Evolutionary conservation across 1,139 yeast species (phyloP).

Genomic region (Suzukiozyma palmioleophila): DNA sequence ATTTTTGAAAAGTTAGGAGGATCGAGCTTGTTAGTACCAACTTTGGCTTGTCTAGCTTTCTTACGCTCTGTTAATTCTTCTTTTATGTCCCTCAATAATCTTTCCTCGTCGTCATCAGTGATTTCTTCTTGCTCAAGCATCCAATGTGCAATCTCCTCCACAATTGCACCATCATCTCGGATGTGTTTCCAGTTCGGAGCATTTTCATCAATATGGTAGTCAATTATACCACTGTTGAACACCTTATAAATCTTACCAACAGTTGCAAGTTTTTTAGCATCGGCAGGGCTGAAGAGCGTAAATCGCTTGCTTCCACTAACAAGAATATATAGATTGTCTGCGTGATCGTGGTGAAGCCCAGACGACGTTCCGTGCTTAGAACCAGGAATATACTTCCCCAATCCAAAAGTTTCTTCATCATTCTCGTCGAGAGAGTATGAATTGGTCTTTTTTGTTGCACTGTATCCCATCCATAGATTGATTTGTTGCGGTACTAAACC

Average conservation of each 20-base stretch:
- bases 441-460: conserved; percentile 5
- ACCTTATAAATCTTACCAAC: conserved; percentile 52
- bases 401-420: conserved; percentile 14
- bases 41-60: conserved; percentile 8
- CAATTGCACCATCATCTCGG: conserved; percentile 59
- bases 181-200: conserved; percentile 59
- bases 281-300: conserved; percentile 59
- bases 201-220: conserved; percentile 46
- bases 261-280: conserved; percentile 53
- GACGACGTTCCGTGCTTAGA: conserved; percentile 50
- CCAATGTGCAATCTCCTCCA: conserved; percentile 43
- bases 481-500: conserved; percentile 62
- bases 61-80: conserved; percentile 13
- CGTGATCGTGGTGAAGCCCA: conserved; percentile 80
- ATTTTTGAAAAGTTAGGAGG: conserved; percentile 67
- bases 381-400: conserved; percentile 52
- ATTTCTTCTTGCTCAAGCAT: conserved; percentile 14
- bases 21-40: conserved; percentile 25
- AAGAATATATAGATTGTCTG: conserved; percentile 65
- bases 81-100: conserved; percentile 11
- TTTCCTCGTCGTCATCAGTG: conserved; percentile 6
- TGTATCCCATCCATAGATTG: conserved; percentile 64
- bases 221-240: conserved; percentile 61
- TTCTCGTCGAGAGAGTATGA: conserved; percentile 1
- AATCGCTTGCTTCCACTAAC: conserved; percentile 61